Base-by-base conservation (phyloP, 805 yeast species). In the Candida sithepensis region DNA sequence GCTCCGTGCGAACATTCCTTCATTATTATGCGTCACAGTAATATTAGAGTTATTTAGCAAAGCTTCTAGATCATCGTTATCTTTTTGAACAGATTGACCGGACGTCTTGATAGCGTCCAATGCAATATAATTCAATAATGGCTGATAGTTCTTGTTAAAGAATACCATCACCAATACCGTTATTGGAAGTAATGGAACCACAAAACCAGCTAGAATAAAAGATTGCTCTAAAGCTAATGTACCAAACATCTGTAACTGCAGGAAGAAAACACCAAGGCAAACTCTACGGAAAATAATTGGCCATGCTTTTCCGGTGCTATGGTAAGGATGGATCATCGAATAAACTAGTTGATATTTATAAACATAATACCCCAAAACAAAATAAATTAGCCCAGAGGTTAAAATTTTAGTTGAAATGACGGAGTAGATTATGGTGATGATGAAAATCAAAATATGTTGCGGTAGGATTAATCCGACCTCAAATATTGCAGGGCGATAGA, bases 261-360 rank as follows among this genome's bases (percentile, higher is more conserved):
- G 75, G 33, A 81, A 68, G 10, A 80, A 62, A 39, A 79, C 62
- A 1, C 85, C 86, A 26, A 81, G 58, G 46, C 80, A 73, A 26
- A 79, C 68, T 43, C 86, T 62, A 47, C 81, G 67, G 52, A 79
- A 79, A 6, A 81, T 78, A 65, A 80, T 75, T 2, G 84, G 84
- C 86, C 86, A 81, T 3, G 78, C 82, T 55, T 79, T 79, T 4
- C 86, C 86, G 0, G 85, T 81, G 13, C 84, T 78, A 60, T 81
- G 85, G 21, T 79, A 82, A 1, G 84, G 81, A 55, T 81, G 85
- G 22, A 81, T 83, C 69, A 74, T 75, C 48, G 81, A 75, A 61
- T 79, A 81, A 16, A 79, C 73, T 52, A 81, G 66, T 66, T 81
- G 86, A 56, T 81, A 81, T 62, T 81, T 81, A 63, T 79, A 81